Conservation (phyloP, 257 asterid species). For the Forsythia suspensa region DNA sequence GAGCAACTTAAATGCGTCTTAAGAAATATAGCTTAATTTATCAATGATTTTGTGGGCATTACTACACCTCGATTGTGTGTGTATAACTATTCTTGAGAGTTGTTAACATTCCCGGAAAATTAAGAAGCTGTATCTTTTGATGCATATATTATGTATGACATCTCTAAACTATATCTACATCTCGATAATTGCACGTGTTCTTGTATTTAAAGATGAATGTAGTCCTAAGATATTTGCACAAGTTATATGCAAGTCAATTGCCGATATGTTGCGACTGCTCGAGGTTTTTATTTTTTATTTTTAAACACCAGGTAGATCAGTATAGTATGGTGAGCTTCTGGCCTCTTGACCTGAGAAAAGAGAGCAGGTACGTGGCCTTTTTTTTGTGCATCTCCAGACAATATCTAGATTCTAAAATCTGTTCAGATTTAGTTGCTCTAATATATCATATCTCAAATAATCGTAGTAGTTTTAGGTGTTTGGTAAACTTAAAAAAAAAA, state of each 20-base stretch:
- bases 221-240: background rate
- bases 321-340: conserved; percentile 92
- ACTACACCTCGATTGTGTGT: background rate
- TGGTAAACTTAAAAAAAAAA: no score
- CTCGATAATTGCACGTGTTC: background rate
- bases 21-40: background rate
- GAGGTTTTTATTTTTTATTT: conserved; percentile 17
- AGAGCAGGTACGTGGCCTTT: conserved; percentile 56
- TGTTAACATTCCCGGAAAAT: background rate
- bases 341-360: conserved; percentile 93
- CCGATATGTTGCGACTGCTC: background rate
- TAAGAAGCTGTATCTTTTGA: background rate
- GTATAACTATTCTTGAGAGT: background rate
- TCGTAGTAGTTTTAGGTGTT: no score
- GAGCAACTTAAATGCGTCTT: background rate
- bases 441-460: no score
- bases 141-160: background rate
- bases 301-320: conserved; percentile 70
- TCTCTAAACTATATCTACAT: background rate
- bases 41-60: background rate
- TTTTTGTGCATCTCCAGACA: background rate
- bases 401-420: background rate
- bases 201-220: background rate
- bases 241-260: no score
- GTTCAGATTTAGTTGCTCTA: background rate